phyloP scores from a whole-genome alignment of 352 stramenopile species.

The Phytophthora pisi region DNA sequence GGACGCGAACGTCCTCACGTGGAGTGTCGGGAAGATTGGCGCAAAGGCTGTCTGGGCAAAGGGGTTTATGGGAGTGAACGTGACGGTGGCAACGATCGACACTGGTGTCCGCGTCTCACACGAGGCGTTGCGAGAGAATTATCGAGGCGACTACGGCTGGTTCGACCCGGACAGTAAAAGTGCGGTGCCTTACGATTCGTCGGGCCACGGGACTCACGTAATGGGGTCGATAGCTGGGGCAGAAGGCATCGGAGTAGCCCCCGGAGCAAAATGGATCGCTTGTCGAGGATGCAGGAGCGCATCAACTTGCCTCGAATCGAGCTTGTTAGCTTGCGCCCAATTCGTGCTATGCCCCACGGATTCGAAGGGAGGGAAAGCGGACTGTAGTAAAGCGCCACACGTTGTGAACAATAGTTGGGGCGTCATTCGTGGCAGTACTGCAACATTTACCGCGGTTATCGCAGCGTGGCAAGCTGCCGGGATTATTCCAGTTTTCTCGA shows the following conservation, averaged over 20 bases:
- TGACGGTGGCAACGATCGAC: constrained; percentile 49
- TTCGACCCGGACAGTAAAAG: constrained; percentile 43
- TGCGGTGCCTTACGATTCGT: constrained; percentile 20
- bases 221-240: constrained; percentile 27
- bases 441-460: constrained; percentile 37
- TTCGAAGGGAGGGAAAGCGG: constrained; percentile 27
- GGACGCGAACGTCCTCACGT: constrained; percentile 20
- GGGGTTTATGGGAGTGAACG: constrained; percentile 30
- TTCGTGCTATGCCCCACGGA: constrained; percentile 63
- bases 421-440: constrained; percentile 12
- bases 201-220: constrained; percentile 39
- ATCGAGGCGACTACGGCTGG: constrained; percentile 14
- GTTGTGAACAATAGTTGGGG: constrained; percentile 40
- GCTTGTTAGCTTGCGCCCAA: constrained; percentile 51
- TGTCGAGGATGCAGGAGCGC: constrained; percentile 29
- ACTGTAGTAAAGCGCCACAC: constrained; percentile 49
- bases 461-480: background rate
- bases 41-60: constrained; percentile 43
- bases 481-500: background rate
- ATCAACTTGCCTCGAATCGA: constrained; percentile 33
- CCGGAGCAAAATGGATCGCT: constrained; percentile 19
- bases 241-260: constrained; percentile 35
- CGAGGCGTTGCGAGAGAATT: constrained; percentile 24
- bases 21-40: constrained; percentile 41
- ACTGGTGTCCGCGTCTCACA: constrained; percentile 46